These are phyloP conservation scores for Vitis riparia DNA, from an alignment of 164 flowering plant genomes.

Conservation along the genomic window DNA sequence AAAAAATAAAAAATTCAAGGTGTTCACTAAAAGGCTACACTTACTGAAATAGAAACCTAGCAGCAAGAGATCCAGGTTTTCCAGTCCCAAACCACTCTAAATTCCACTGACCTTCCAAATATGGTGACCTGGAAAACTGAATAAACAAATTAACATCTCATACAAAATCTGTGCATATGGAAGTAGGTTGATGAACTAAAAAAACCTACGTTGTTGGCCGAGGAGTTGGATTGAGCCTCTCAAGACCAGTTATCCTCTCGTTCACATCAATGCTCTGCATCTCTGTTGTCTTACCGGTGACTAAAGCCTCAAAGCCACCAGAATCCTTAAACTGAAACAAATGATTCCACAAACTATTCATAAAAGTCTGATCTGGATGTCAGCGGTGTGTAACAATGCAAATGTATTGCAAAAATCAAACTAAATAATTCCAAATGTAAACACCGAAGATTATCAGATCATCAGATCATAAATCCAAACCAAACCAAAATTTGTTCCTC, in stretches of 20 bases:
- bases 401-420: too few relatives aligned
- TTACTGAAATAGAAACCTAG: conserved; percentile 65
- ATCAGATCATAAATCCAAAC: too few relatives aligned
- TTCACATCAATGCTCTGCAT: conserved; percentile 84
- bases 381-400: too few relatives aligned
- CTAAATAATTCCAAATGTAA: too few relatives aligned
- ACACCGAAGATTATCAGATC: too few relatives aligned
- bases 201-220: conserved; percentile 83
- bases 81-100: conserved; percentile 87
- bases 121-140: conserved; percentile 76
- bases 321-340: conserved; percentile 79
- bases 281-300: conserved; percentile 73
- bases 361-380: neutral
- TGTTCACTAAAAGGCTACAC: conserved; percentile 18
- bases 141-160: conserved; percentile 23
- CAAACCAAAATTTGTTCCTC: too few relatives aligned
- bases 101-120: conserved; percentile 85
- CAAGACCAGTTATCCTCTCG: conserved; percentile 88
- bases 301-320: conserved; percentile 81
- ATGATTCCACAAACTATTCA: neutral
- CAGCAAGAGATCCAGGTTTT: conserved; percentile 68
- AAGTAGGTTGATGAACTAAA: conserved; percentile 2
- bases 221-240: conserved; percentile 88
- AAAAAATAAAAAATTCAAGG: too few relatives aligned
- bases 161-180: neutral